Evolutionary conservation across 345 rosid species (phyloP).

Genomic region (Rhodamnia argentea): DNA sequence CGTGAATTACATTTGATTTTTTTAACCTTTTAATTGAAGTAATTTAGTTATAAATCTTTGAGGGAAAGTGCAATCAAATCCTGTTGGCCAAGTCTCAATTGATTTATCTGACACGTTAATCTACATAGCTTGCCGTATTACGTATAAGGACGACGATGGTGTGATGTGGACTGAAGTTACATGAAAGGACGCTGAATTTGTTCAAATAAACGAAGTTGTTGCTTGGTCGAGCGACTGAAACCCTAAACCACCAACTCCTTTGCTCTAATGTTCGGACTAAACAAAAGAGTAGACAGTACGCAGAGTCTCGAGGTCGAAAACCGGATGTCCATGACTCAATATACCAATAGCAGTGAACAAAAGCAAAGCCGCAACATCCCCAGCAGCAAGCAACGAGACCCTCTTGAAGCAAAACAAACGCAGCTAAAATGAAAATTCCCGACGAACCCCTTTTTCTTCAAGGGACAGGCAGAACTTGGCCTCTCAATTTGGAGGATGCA

Average conservation of each 20-base stretch:
- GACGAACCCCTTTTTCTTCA: conserved; percentile 63
- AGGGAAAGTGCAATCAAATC: background rate
- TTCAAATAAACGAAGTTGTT: background rate
- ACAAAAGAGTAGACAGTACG: conserved; percentile 76
- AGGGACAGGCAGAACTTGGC: conserved; percentile 31
- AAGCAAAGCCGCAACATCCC: conserved; percentile 73
- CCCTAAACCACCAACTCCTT: background rate
- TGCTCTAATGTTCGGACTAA: background rate
- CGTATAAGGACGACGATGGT: background rate
- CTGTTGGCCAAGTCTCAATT: background rate
- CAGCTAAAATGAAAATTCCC: background rate
- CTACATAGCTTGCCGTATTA: background rate
- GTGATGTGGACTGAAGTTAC: background rate
- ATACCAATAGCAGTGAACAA: conserved; percentile 81
- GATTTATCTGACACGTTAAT: background rate
- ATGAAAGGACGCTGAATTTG: background rate
- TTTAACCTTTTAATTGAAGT: background rate
- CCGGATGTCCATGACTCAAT: conserved; percentile 65
- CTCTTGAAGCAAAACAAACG: conserved; percentile 7
- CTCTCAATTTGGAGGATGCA: conserved; percentile 83
- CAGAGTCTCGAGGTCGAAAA: conserved; percentile 44
- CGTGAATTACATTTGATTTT: background rate
- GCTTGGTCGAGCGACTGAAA: background rate
- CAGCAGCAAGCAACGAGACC: conserved; percentile 76
- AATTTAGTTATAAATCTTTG: background rate